phyloP scores from a whole-genome alignment of 2,329 filamentous ascomycete species.

The Phyllosticta citribraziliensis region DNA sequence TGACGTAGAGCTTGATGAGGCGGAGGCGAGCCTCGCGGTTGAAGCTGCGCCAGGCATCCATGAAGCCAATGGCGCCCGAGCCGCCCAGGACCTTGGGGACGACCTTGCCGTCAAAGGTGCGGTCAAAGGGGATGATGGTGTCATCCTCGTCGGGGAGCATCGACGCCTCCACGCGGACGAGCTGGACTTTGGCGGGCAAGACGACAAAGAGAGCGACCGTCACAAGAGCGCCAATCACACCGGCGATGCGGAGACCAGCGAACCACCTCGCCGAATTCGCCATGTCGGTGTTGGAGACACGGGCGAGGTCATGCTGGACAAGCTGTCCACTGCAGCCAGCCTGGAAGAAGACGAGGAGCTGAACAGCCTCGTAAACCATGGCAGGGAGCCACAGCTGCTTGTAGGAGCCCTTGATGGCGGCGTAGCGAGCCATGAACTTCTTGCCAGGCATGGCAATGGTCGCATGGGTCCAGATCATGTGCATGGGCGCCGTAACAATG shows the following conservation, averaged over 20 bases:
- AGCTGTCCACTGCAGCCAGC: conserved; percentile 39
- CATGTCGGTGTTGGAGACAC: conserved; percentile 22
- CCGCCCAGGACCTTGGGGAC: conserved; percentile 66
- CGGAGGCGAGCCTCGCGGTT: conserved; percentile 61
- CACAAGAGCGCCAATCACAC: conserved; percentile 32
- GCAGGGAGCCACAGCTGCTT: conserved; percentile 61
- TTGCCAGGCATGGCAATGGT: conserved; percentile 63
- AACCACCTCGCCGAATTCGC: conserved; percentile 18
- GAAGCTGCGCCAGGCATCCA: conserved; percentile 73
- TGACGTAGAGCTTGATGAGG: conserved; percentile 64
- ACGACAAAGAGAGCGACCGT: conserved; percentile 56
- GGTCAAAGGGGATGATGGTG: conserved; percentile 83
- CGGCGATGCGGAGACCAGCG: conserved; percentile 19
- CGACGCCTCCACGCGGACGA: conserved; percentile 77
- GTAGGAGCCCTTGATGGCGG: conserved; percentile 48
- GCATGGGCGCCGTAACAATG: conserved; percentile 56
- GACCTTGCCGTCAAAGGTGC: conserved; percentile 69
- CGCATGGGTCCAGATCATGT: conserved; percentile 75
- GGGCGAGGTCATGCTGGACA: conserved; percentile 20
- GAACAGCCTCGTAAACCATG: conserved; percentile 41
- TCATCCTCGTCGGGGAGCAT: conserved; percentile 73
- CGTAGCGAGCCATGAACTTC: conserved; percentile 58
- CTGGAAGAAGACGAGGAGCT: conserved; percentile 47
- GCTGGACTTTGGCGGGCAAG: conserved; percentile 67
- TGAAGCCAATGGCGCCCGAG: conserved; percentile 58